These are phyloP conservation scores for Phalaenopsis aphrodite DNA, from an alignment of 106 monocot species.

Conservation along the genomic window DNA sequence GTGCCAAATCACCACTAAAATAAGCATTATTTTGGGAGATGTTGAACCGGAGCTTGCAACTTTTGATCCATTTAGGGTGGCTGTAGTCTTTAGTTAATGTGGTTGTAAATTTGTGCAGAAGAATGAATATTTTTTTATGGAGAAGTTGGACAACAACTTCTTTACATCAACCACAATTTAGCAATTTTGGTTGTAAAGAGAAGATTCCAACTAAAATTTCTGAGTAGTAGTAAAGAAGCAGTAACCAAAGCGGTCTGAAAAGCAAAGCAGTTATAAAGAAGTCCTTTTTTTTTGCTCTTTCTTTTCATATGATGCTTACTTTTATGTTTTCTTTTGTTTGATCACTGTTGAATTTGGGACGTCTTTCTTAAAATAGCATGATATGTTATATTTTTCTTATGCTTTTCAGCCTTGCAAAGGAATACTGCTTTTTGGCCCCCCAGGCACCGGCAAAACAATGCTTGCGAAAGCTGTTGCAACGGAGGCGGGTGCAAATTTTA, in stretches of 20 bases:
- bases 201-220: too few species aligned
- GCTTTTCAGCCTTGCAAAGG: conserved; percentile 81
- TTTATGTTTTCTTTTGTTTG: neutral
- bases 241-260: too few species aligned
- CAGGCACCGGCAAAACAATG: conserved; percentile 99
- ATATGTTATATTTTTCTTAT: neutral
- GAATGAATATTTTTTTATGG: too few species aligned
- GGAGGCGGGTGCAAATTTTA: conserved; percentile 90
- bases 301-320: neutral
- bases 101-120: too few species aligned
- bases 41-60: neutral
- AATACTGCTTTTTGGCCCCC: conserved; percentile 93
- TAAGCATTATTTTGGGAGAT: neutral
- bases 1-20: neutral
- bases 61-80: too few species aligned
- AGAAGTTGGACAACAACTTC: too few species aligned
- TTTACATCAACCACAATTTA: too few species aligned
- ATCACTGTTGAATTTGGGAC: neutral
- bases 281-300: too few species aligned
- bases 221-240: too few species aligned
- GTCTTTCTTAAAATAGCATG: neutral
- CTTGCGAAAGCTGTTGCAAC: conserved; percentile 97
- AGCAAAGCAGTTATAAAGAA: too few species aligned
- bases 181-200: too few species aligned
- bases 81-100: too few species aligned